phyloP scores from a whole-genome alignment of 257 asterid genomes.

The Solanum bulbocastanum region DNA sequence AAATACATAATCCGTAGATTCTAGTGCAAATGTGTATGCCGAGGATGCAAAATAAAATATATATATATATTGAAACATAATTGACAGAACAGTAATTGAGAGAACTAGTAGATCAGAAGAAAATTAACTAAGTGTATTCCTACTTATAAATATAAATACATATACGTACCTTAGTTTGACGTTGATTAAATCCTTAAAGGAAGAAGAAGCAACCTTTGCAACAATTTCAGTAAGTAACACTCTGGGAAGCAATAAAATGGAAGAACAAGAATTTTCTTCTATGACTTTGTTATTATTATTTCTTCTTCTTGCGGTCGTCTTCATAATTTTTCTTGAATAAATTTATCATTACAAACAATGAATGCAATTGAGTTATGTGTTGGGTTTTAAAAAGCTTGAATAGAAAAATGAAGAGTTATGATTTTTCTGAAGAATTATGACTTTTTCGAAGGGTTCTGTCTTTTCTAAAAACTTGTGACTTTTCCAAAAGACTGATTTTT shows the following conservation, averaged over 20 bases:
- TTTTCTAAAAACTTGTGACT: background rate
- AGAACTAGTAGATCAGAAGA: background rate
- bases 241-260: background rate
- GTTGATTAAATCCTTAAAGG: background rate
- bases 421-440: too few relatives aligned
- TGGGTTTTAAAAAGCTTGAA: background rate
- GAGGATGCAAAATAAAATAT: background rate
- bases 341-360: background rate
- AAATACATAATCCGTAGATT: background rate
- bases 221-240: background rate
- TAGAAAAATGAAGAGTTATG: background rate
- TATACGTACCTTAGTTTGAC: background rate
- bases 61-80: background rate
- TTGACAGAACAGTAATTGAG: background rate
- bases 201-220: background rate
- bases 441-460: background rate
- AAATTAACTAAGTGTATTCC: background rate
- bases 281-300: background rate
- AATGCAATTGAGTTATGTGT: background rate
- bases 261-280: background rate
- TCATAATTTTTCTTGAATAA: background rate
- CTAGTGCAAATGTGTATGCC: background rate
- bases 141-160: too few relatives aligned
- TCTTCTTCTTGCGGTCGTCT: background rate
- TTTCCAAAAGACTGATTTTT: rapidly evolving